Conservation (phyloP, 306 rosid species). For the Inga oerstediana region DNA sequence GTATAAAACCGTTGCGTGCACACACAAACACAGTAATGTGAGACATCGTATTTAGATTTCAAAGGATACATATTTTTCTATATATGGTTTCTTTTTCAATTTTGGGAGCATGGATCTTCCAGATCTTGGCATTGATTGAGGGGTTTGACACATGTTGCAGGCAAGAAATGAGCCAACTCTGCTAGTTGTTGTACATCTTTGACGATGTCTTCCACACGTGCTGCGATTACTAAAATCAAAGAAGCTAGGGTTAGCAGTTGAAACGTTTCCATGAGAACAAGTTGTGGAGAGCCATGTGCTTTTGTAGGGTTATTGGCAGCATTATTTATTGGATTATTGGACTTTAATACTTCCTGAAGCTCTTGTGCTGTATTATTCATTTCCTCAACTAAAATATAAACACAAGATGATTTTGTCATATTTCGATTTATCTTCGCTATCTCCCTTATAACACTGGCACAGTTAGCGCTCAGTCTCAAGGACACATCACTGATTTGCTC, state of each 20-base stretch:
- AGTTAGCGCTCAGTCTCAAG: slow-evolving; percentile 47
- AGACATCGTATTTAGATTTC: neutral
- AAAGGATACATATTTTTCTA: neutral
- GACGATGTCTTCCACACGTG: slow-evolving; percentile 64
- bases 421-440: slow-evolving; percentile 48
- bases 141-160: slow-evolving; percentile 2
- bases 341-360: slow-evolving; percentile 51
- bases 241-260: slow-evolving; percentile 68
- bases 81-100: neutral
- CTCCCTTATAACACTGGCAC: slow-evolving; percentile 61
- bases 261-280: slow-evolving; percentile 50
- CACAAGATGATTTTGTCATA: slow-evolving; percentile 66
- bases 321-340: slow-evolving; percentile 41
- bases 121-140: neutral
- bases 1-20: neutral
- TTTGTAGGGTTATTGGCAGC: neutral
- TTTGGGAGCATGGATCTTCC: neutral
- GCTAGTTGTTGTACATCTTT: slow-evolving; percentile 60
- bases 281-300: neutral
- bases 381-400: slow-evolving; percentile 46
- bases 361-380: slow-evolving; percentile 66
- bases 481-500: slow-evolving; percentile 44
- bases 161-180: slow-evolving; percentile 43
- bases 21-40: neutral
- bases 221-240: slow-evolving; percentile 56